Evolutionary conservation across 2,329 filamentous ascomycete species (phyloP), one percentile per base, ranked within the genome.

Genomic region (Cladorrhinum sp.): DNA sequence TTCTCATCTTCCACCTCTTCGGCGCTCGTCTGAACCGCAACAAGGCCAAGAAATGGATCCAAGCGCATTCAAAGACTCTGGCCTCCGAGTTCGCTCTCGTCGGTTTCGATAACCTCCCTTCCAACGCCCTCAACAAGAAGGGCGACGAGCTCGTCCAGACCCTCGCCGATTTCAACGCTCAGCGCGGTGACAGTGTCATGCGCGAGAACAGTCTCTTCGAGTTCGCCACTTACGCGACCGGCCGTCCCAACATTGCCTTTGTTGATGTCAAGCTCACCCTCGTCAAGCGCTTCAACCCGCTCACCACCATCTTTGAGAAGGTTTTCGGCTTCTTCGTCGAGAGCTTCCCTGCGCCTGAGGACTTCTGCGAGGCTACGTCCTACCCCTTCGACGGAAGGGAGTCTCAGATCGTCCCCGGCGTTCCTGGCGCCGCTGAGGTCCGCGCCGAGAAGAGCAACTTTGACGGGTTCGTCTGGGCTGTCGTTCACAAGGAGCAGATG

Each of bases 401-500:
- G 81, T 83, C 84, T 67, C 81, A 89, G 63, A 86, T 92, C 26
- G 87, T 96, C 0, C 91, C 89, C 7, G 78, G 82, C 18, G 68
- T 83, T 2, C 86, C 86, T 5, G 86, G 85, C 46, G 80, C 84
- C 48, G 79, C 79, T 52, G 85, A 87, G 67, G 75, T 83, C 57
- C 77, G 78, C 65, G 76, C 77, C 71, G 77, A 83, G 80, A 88
- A 86, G 82, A 87, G 86, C 79, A 76, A 78, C 61, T 98, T 89
- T 71, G 95, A 98, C 73, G 88, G 88, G 50, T 99, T 98, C 71
- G 94, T 99, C 66, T 98, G 90, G 85, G 94, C 92, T 55, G 77
- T 99, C 67, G 93, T 98, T 64, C 92, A 98, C 83, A 99, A 99
- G 85, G 88, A 92, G 70, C 79, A 84, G 73, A 98, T 99, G 94